These are phyloP conservation scores for Malassezia obtusa DNA, from an alignment of 1,284 basidiomycete species.

Conservation along the genomic window DNA sequence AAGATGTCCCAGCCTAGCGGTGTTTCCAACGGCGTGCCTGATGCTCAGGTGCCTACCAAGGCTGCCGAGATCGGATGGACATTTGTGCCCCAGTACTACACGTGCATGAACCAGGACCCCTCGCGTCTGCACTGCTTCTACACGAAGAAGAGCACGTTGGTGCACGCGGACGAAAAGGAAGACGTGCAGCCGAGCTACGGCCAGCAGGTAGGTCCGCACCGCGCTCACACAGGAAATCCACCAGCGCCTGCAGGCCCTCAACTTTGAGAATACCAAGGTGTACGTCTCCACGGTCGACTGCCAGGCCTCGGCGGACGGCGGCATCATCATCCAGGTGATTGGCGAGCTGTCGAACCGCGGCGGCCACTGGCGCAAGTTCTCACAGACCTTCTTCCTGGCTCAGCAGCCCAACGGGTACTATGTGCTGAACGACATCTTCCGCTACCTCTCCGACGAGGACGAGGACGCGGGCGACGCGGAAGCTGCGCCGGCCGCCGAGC, in stretches of 20 bases:
- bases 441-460: slow-evolving; percentile 75
- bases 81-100: slow-evolving; percentile 53
- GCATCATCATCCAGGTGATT: slow-evolving; percentile 97
- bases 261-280: slow-evolving; percentile 92
- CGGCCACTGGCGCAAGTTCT: slow-evolving; percentile 87
- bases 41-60: slow-evolving; percentile 11
- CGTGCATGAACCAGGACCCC: slow-evolving; percentile 94
- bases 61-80: slow-evolving; percentile 48
- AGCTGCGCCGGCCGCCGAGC: too few species aligned
- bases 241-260: slow-evolving; percentile 83
- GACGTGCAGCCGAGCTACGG: slow-evolving; percentile 77
- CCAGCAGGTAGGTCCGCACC: slow-evolving; percentile 59
- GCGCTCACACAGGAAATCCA: slow-evolving; percentile 79
- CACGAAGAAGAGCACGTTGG: slow-evolving; percentile 78
- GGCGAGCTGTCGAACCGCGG: slow-evolving; percentile 88
- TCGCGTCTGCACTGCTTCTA: slow-evolving; percentile 97
- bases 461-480: slow-evolving; percentile 23
- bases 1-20: slow-evolving; percentile 12
- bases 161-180: slow-evolving; percentile 69
- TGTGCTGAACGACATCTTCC: slow-evolving; percentile 99
- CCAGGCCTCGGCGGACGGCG: slow-evolving; percentile 74
- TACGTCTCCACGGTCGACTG: slow-evolving; percentile 60
- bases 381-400: slow-evolving; percentile 98
- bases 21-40: slow-evolving; percentile 1
- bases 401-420: slow-evolving; percentile 99